Base-by-base conservation (phyloP, 1,284 basidiomycete genomes). In the Trichosporon inkin region DNA sequence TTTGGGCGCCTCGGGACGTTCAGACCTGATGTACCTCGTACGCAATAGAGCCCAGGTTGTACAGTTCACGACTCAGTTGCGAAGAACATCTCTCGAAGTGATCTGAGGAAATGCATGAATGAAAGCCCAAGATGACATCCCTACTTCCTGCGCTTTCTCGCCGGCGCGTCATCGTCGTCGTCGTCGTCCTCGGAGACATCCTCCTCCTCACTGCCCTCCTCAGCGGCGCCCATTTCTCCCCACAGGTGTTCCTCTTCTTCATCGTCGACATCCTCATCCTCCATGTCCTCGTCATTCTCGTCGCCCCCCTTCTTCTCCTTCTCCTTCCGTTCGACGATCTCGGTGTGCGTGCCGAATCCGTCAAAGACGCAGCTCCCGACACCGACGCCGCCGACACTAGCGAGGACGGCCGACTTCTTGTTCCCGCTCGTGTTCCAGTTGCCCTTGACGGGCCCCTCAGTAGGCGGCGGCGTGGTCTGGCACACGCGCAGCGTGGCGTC, bases 371-470 rank as follows among this genome's bases (percentile, higher is more conserved):
- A 22, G 79, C 78, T 60, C 0, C 75, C 75, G 10, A 77, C 63
- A 11, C 84, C 84, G 36, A 86, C 87, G 67, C 87, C 82, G 71
- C 86, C 92, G 2, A 84, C 72, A 71, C 86, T 88, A 19, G 85
- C 84, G 3, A 89, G 71, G 6, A 90, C 82, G 51, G 82, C 78
- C 1, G 89, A 89, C 69, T 85, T 88, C 53, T 72, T 70, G 19
- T 61, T 64, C 14, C 80, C 78, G 44, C 68, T 82, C 49, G 82
- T 78, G 4, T 88, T 89, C 68, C 84, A 86, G 38, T 74, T 72
- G 16, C 71, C 73, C 53, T 84, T 85, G 22, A 83, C 84, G 1
- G 76, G 77, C 57, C 82, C 64, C 2, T n/a, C 74, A 22, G 22
- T n/a, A 0, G 85, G 83, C 8, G 85, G 85, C 6, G 85, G 78